These are phyloP conservation scores for Pichia sp. DNA, from an alignment of 1,139 yeast species.

Conservation along the genomic window DNA sequence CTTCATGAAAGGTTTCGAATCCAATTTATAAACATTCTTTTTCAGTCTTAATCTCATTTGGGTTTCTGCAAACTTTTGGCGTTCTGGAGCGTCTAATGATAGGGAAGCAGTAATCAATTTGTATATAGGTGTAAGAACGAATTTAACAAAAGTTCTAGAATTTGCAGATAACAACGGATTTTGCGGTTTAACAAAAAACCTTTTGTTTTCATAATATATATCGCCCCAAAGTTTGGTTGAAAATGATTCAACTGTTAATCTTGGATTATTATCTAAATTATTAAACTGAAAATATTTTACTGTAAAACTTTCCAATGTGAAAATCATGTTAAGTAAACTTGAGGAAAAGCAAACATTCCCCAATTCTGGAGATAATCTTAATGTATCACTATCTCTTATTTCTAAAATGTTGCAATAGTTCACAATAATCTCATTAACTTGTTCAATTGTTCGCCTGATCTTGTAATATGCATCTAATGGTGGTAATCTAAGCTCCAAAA, in stretches of 20 bases:
- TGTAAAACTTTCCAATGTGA: slow-evolving; percentile 63
- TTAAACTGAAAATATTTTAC: slow-evolving; percentile 39
- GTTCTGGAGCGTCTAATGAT: slow-evolving; percentile 43
- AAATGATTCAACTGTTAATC: slow-evolving; percentile 38
- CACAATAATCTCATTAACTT: slow-evolving; percentile 49
- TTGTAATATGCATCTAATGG: slow-evolving; percentile 70
- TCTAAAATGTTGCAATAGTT: slow-evolving; percentile 14
- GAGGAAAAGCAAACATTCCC: slow-evolving; percentile 76
- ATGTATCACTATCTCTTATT: slow-evolving; percentile 25
- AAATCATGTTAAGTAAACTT: slow-evolving; percentile 51
- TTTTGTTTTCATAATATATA: slow-evolving; percentile 45
- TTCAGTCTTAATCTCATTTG: slow-evolving; percentile 40
- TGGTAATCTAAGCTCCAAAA: slow-evolving; percentile 71
- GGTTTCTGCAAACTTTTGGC: slow-evolving; percentile 38
- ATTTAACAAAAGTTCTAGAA: slow-evolving; percentile 56
- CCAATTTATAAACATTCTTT: slow-evolving; percentile 38
- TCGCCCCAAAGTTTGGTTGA: slow-evolving; percentile 72
- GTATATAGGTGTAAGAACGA: slow-evolving; percentile 74
- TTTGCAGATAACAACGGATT: slow-evolving; percentile 25
- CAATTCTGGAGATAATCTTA: slow-evolving; percentile 51
- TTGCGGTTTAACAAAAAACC: slow-evolving; percentile 38
- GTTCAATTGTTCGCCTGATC: slow-evolving; percentile 53
- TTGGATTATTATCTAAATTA: slow-evolving; percentile 14
- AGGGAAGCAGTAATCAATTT: slow-evolving; percentile 61
- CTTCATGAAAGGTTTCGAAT: slow-evolving; percentile 52